These are phyloP conservation scores for Apiotrichum domesticum DNA, from an alignment of 1,284 basidiomycete species.

Conservation along the genomic window DNA sequence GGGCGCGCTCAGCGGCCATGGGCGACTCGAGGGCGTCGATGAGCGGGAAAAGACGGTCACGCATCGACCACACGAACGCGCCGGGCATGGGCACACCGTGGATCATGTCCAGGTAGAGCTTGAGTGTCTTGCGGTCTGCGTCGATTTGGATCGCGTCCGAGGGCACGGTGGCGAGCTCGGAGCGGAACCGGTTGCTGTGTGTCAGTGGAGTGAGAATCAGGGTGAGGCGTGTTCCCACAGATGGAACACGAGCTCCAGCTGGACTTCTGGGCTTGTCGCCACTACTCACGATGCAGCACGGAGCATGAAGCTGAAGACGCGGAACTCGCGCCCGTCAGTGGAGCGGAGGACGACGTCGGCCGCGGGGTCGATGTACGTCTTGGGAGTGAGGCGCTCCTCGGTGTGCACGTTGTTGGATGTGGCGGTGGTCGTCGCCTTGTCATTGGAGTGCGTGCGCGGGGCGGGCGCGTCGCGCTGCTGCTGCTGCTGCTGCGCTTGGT, in stretches of 20 bases:
- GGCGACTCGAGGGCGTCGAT: constrained; percentile 11
- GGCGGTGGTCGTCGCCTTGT: background rate
- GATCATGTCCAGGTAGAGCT: constrained; percentile 19
- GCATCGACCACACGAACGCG: constrained; percentile 6
- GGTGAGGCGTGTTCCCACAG: too few species aligned
- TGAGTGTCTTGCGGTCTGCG: constrained; percentile 13
- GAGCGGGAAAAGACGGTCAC: constrained; percentile 15
- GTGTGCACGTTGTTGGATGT: background rate
- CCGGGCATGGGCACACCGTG: constrained; percentile 12
- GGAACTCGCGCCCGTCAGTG: constrained; percentile 19
- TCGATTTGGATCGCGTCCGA: constrained; percentile 4
- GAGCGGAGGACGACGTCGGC: constrained; percentile 21
- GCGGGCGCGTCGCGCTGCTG: too few species aligned
- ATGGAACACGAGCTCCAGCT: background rate
- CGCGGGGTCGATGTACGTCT: constrained; percentile 20
- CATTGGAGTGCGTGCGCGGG: too few species aligned
- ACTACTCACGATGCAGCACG: constrained; percentile 23
- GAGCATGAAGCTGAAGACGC: constrained; percentile 19
- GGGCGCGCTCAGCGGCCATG: constrained; percentile 10
- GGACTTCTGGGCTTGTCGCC: background rate
- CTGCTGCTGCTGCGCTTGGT: too few species aligned
- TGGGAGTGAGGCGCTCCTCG: background rate
- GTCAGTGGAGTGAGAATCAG: background rate
- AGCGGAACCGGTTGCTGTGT: constrained; percentile 3
- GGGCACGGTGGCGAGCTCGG: background rate